Evolutionary conservation across 1,284 basidiomycete species (phyloP), one percentile per base, ranked within the genome.

Genomic region (Ustilago crameri): DNA sequence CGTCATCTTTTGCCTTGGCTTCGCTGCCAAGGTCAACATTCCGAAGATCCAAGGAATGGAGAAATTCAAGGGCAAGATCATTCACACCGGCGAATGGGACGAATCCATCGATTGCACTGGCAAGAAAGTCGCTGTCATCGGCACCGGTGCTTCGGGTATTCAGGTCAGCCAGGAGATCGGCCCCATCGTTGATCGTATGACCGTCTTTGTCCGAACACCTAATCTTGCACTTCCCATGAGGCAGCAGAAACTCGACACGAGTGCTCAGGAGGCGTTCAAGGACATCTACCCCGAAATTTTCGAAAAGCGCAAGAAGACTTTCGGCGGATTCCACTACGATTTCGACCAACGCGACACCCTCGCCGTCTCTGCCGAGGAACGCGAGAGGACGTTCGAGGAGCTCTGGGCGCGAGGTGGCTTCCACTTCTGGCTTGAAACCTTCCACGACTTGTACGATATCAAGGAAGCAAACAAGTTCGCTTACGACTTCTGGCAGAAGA

Each of bases 101-200:
- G 87, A 88, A 55, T 86, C 87, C 65, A 85, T 89, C 24, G 74
- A 86, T 46, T 80, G 89, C 53, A 82, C 82, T 51, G 87, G 86
- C 12, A 89, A 89, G 79, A 84, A 85, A 26, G 86, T 90, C 2
- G 88, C 86, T 3, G 87, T 90, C 17, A 87, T 90, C 73, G 89
- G 89, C 20, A 89, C 89, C 72, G 89, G 89, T 3, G 89, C 87
- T 18, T 76, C 78, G 3, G 82, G 71, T 5, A 74, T 82, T 86
- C 88, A 75, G 86, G 85, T 88, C 87, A 79, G 80, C 85, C 81
- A 83, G 83, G 55, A 69, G 34, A 69, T 79, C 43, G 68, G 56
- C 9, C 59, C 62, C 17, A 17, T 75, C 42, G 76, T 72, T 14
- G 68, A 71, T 24, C 51, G 64, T 3, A 50, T 78, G 20, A 67